Evolutionary conservation across 2,329 filamentous ascomycete species (phyloP).

Genomic region (Aspergillus phoenicis): DNA sequence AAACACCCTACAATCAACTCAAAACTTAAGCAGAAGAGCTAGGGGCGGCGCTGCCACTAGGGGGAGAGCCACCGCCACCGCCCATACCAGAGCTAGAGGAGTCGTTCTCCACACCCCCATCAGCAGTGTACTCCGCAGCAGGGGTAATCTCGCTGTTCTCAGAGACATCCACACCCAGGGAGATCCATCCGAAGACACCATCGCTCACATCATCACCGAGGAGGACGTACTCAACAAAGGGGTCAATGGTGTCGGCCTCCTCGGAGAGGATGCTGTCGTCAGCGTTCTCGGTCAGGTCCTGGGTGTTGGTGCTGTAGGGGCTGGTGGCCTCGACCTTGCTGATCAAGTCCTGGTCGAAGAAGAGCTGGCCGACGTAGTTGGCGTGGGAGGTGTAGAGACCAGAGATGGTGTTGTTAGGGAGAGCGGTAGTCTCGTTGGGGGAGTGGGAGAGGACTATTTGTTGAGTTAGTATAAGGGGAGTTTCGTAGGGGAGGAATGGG

Average conservation of each 20-base stretch:
- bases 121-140: slow-evolving; percentile 36
- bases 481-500: background rate
- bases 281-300: slow-evolving; percentile 53
- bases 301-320: slow-evolving; percentile 54
- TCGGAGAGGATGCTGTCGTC: slow-evolving; percentile 54
- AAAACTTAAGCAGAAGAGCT: background rate
- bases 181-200: slow-evolving; percentile 59
- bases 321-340: slow-evolving; percentile 50
- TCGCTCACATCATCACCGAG: slow-evolving; percentile 57
- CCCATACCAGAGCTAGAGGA: slow-evolving; percentile 19
- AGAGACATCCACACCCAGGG: slow-evolving; percentile 52
- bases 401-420: slow-evolving; percentile 54
- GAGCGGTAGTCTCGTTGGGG: slow-evolving; percentile 36
- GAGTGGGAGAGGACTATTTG: slow-evolving; percentile 36
- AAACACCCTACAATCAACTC: background rate
- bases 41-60: background rate
- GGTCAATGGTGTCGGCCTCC: slow-evolving; percentile 57
- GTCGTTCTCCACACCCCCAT: slow-evolving; percentile 38
- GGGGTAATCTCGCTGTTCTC: slow-evolving; percentile 29
- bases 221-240: slow-evolving; percentile 60
- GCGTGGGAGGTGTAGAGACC: slow-evolving; percentile 48
- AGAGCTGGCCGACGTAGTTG: slow-evolving; percentile 65
- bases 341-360: slow-evolving; percentile 64
- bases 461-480: background rate
- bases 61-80: slow-evolving; percentile 16